phyloP scores from a whole-genome alignment of 805 yeast species.

The Saturnispora hagleri region DNA sequence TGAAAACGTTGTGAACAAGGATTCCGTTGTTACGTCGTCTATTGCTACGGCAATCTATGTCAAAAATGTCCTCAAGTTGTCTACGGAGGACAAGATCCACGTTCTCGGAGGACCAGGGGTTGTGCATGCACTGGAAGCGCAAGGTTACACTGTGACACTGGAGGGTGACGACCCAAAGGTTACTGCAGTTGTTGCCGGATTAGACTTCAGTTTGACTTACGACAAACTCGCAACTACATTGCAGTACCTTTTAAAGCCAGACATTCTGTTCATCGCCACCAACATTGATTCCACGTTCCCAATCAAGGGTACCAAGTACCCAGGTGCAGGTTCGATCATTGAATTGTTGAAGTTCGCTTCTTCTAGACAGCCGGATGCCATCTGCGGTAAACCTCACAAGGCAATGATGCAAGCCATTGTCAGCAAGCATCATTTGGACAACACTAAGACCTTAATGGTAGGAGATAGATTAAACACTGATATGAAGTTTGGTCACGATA shows the following conservation, averaged over 20 bases:
- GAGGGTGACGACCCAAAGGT: slow-evolving; percentile 63
- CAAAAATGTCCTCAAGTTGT: slow-evolving; percentile 62
- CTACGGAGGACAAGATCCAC: slow-evolving; percentile 73
- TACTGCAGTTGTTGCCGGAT: slow-evolving; percentile 85
- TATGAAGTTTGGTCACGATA: slow-evolving; percentile 81
- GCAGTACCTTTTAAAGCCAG: slow-evolving; percentile 63
- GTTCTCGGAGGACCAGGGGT: slow-evolving; percentile 87
- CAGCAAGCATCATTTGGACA: slow-evolving; percentile 50
- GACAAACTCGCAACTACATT: slow-evolving; percentile 72
- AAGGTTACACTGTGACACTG: slow-evolving; percentile 72
- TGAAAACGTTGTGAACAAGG: slow-evolving; percentile 26
- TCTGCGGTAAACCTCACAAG: slow-evolving; percentile 84
- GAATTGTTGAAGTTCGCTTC: slow-evolving; percentile 65
- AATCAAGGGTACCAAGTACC: slow-evolving; percentile 70
- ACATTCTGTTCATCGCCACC: slow-evolving; percentile 76
- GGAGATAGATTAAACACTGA: slow-evolving; percentile 96
- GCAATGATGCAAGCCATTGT: slow-evolving; percentile 87
- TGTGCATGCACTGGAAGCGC: slow-evolving; percentile 61
- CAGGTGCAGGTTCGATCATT: slow-evolving; percentile 93
- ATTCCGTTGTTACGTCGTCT: slow-evolving; percentile 82
- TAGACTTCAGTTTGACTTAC: slow-evolving; percentile 70
- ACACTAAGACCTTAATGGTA: slow-evolving; percentile 70
- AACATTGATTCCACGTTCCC: slow-evolving; percentile 95
- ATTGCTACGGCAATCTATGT: slow-evolving; percentile 87
- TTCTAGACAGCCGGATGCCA: slow-evolving; percentile 68